Percentiles rank a stretch among this genome's conserved stretches.
Conservation (phyloP, 768 basidiomycete genomes). For the Rubroboletus satanas region DNA sequence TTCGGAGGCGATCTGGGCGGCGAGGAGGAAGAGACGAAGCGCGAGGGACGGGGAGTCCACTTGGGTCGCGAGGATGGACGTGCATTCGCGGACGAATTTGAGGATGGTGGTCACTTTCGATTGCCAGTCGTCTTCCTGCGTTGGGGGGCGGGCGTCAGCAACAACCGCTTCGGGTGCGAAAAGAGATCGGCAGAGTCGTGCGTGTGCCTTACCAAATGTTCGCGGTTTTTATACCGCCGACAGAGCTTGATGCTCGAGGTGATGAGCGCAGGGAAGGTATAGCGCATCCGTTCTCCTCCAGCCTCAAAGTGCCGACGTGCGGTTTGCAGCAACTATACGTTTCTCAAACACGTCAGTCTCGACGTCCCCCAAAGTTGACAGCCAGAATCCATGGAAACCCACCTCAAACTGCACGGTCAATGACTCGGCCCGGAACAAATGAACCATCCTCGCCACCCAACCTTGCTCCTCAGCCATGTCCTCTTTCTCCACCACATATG, state of each 20-base stretch:
- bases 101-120: slow-evolving; percentile 82
- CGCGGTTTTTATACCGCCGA: slow-evolving; percentile 81
- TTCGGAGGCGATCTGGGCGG: slow-evolving; percentile 93
- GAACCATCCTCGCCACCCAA: slow-evolving; percentile 98
- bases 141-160: not conserved
- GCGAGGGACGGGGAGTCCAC: slow-evolving; percentile 93
- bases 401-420: slow-evolving; percentile 90
- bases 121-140: slow-evolving; percentile 85
- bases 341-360: not conserved
- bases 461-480: slow-evolving; percentile 98
- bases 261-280: slow-evolving; percentile 95
- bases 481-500: slow-evolving; percentile 68
- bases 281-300: slow-evolving; percentile 93
- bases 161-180: not conserved
- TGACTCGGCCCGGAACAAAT: slow-evolving; percentile 87
- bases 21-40: slow-evolving; percentile 90
- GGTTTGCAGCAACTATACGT: slow-evolving; percentile 77
- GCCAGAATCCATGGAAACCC: slow-evolving; percentile 11
- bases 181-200: not conserved
- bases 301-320: slow-evolving; percentile 87
- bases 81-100: slow-evolving; percentile 92
- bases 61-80: slow-evolving; percentile 87
- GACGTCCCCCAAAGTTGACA: not conserved
- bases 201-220: slow-evolving; percentile 52
- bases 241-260: slow-evolving; percentile 91